Base-by-base conservation (phyloP, 164 flowering plant genomes). In the Macadamia tetraphylla region DNA sequence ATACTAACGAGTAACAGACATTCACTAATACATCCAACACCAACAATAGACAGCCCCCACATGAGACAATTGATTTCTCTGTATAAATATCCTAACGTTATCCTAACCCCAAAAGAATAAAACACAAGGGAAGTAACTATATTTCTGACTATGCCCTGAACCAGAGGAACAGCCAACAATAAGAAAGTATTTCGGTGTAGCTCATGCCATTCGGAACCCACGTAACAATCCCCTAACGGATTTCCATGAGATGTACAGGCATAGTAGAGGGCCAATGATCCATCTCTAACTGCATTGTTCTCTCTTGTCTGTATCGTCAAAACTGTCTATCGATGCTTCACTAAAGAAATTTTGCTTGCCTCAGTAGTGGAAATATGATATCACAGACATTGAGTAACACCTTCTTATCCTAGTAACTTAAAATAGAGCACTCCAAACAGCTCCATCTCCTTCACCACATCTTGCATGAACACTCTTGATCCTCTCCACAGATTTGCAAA, bases 401-500 rank as follows among this genome's bases (percentile, higher is more conserved):
- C 40, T 23, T 3, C 60, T 49, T 56, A n/a, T 69, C 29, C 64
- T 23, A 32, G 30, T 40, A 46, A 53, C 3, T 78, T 76, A 87
- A 56, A 81, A 64, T 4, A 80, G 66, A 48, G 86, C 86, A 76
- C 76, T 79, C 97, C 97, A 91, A 67, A 86, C 82, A 64, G 88
- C 88, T 59, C 74, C 89, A 59, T 87, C 89, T 30, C 90, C 93
- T 78, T 91, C 93, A 55, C 91, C 88, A 66, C 97, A 91, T 63
- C 77, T 85, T 69, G 73, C 81, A 65, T 91, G 97, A 64, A 91
- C 95, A 60, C 60, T 71, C 65, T 85, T 86, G 55, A 91, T 84
- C 77, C 71, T 86, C 68, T 87, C 97, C 61, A 88, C 95, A 29
- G 97, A 91, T 58, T 84, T 84, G 82, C 97, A 91, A 60, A 91